Evolutionary conservation across 1,284 basidiomycete species (phyloP).

Genomic region (Melampsora americana): DNA sequence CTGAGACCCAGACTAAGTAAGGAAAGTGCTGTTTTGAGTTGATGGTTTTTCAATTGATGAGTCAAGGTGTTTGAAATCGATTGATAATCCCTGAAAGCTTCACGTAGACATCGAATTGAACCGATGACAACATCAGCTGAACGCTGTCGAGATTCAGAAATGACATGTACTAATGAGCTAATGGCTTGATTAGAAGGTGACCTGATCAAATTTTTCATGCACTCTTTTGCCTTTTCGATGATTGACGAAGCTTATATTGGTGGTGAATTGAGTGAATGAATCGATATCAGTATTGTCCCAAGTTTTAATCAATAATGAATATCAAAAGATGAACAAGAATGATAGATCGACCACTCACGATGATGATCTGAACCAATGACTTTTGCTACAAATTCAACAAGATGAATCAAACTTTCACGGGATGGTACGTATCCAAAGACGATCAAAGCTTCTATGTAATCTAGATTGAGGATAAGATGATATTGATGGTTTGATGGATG

Average conservation of each 20-base stretch:
- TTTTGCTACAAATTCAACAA: slow-evolving; percentile 28
- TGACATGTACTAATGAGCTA: slow-evolving; percentile 15
- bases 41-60: slow-evolving; percentile 16
- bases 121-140: slow-evolving; percentile 12
- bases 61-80: slow-evolving; percentile 12
- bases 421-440: slow-evolving; percentile 35
- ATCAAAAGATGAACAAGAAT: background rate
- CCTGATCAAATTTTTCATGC: slow-evolving; percentile 42
- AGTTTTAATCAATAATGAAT: background rate
- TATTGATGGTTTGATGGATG: background rate
- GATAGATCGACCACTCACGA: background rate
- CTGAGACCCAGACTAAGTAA: slow-evolving; percentile 33
- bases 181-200: slow-evolving; percentile 44
- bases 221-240: slow-evolving; percentile 37
- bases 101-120: slow-evolving; percentile 33
- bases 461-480: slow-evolving; percentile 28
- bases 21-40: slow-evolving; percentile 17
- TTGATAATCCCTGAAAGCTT: slow-evolving; percentile 37
- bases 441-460: slow-evolving; percentile 28
- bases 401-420: slow-evolving; percentile 20
- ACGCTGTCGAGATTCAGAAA: background rate
- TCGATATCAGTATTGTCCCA: background rate
- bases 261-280: background rate
- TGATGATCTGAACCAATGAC: slow-evolving; percentile 27
- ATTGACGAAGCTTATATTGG: slow-evolving; percentile 7